Percentiles rank a stretch among this genome's conserved stretches.
These are phyloP conservation scores for Entomortierella chlamydospora DNA, from an alignment of 192 early-diverging fungal species.

Conservation along the genomic window DNA sequence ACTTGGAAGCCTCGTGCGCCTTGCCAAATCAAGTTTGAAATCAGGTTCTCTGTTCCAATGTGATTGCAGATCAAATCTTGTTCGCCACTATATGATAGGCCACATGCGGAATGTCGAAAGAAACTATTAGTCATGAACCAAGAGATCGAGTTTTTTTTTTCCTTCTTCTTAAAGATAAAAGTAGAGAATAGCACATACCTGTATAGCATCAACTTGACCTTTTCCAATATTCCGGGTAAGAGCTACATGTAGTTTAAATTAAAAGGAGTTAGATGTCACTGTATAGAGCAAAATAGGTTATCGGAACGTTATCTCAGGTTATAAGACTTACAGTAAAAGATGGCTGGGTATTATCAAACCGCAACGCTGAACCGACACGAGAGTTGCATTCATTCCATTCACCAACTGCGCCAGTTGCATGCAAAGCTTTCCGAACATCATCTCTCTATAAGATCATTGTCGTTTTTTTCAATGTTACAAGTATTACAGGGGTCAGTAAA, in stretches of 20 bases:
- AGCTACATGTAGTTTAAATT: constrained; percentile 63
- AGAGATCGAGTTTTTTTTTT: too few species aligned
- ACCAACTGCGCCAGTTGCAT: constrained; percentile 54
- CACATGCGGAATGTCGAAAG: neutral
- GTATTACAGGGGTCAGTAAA: neutral
- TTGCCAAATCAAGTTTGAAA: constrained; percentile 75
- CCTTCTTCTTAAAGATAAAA: neutral
- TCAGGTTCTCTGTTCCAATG: constrained; percentile 74
- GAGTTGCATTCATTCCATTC: constrained; percentile 76
- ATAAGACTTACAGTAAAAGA: constrained; percentile 63
- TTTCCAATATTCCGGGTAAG: constrained; percentile 67
- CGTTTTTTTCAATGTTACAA: neutral
- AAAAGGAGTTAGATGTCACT: too few species aligned
- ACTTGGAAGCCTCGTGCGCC: constrained; percentile 71
- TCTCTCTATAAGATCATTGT: constrained; percentile 44
- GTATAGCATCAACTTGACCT: constrained; percentile 70
- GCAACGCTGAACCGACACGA: constrained; percentile 58
- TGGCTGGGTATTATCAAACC: constrained; percentile 64
- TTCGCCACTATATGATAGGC: constrained; percentile 67
- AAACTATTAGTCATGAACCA: neutral
- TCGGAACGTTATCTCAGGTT: neutral
- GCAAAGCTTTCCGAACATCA: constrained; percentile 66
- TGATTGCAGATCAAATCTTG: constrained; percentile 87
- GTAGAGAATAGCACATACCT: constrained; percentile 55
- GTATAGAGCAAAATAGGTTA: neutral